These are phyloP conservation scores for Cryptosporidium tyzzeri DNA, from an alignment of 169 alveolate species.

Conservation along the genomic window DNA sequence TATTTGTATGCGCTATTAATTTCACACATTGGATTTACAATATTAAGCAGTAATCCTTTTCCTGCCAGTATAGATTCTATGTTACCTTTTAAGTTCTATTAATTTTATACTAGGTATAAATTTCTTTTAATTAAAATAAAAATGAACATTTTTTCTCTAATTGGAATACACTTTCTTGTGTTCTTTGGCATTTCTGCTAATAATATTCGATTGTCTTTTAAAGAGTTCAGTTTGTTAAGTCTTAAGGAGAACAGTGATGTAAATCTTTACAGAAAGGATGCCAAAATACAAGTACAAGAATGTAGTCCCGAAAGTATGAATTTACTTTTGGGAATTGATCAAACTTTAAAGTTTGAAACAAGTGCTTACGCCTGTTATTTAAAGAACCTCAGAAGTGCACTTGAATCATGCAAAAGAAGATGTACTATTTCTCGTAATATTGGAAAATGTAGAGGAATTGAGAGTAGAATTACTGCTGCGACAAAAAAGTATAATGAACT, in stretches of 20 bases:
- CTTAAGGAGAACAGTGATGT: constrained; percentile 8
- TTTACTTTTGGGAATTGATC: background rate
- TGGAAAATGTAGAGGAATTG: constrained; percentile 18
- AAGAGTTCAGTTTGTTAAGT: background rate
- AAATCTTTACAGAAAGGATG: background rate
- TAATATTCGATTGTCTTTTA: background rate
- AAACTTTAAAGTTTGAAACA: background rate
- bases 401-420: constrained; percentile 1
- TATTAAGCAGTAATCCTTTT: background rate
- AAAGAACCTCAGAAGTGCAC: background rate
- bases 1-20: background rate
- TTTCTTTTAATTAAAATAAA: background rate
- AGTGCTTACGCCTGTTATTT: background rate
- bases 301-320: constrained; percentile 1
- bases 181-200: background rate
- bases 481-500: background rate
- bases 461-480: background rate
- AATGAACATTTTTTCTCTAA: background rate
- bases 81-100: background rate
- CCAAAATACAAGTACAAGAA: background rate
- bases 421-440: background rate
- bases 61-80: no score
- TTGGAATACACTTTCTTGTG: background rate
- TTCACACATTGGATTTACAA: background rate
- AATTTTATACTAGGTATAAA: background rate